These are phyloP conservation scores for Borealophlyctis nickersoniae DNA, from an alignment of 192 early-diverging fungal species.

Conservation along the genomic window DNA sequence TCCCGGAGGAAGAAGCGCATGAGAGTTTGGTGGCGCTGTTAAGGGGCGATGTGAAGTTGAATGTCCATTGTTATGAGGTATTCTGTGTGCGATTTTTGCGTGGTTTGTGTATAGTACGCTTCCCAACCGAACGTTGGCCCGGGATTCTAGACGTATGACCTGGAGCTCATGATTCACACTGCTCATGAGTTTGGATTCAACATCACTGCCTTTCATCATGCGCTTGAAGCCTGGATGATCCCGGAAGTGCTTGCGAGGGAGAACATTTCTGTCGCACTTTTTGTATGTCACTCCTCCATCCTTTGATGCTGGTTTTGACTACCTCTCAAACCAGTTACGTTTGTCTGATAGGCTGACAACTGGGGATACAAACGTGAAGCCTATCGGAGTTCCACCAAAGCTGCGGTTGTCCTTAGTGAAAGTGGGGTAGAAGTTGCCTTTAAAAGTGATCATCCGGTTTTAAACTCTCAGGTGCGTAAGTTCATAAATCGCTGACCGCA, in stretches of 20 bases:
- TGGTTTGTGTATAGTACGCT: too few species aligned
- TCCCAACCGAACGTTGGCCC: too few species aligned
- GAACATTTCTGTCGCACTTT: constrained; percentile 69
- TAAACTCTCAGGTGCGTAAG: constrained; percentile 53
- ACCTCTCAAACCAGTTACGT: background rate
- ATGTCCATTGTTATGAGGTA: constrained; percentile 63
- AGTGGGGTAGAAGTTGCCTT: constrained; percentile 71
- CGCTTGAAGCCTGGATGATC: constrained; percentile 70
- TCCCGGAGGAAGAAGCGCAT: constrained; percentile 57
- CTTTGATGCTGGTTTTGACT: too few species aligned
- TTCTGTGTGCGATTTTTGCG: constrained; percentile 8
- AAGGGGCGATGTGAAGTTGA: constrained; percentile 64
- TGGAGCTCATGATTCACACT: constrained; percentile 71
- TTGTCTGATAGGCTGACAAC: constrained; percentile 29
- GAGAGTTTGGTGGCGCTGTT: constrained; percentile 66
- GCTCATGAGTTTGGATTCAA: constrained; percentile 72
- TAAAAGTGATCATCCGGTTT: constrained; percentile 77
- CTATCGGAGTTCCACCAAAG: constrained; percentile 58
- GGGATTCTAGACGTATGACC: constrained; percentile 48
- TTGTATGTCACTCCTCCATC: too few species aligned
- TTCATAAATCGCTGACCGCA: too few species aligned
- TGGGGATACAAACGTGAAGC: constrained; percentile 74
- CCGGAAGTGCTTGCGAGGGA: constrained; percentile 57
- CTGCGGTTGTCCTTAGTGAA: constrained; percentile 58
- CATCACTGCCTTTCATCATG: constrained; percentile 75